Evolutionary conservation across 768 basidiomycete species (phyloP), one percentile per base, ranked within the genome.

Genomic region (Auricularia heimuer): DNA sequence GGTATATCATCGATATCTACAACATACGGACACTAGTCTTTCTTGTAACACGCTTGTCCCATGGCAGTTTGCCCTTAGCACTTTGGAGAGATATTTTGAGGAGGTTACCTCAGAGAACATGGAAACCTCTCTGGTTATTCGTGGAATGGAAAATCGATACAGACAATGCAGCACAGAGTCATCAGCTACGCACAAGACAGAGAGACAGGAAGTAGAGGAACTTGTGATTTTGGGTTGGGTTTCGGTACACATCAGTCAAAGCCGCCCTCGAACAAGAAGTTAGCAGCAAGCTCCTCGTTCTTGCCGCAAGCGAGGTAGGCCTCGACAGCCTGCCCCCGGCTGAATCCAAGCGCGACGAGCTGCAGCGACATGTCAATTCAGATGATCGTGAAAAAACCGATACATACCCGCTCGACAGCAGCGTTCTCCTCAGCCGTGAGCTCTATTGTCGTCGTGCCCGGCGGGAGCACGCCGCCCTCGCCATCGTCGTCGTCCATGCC

Each of bases 281-380:
- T 97, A 14, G 96, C 97, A 8, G 97, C 94, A 21, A 95, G 77
- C 72, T 98, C 94, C 77, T 98, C 97, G 72, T 98, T 94, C 82
- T 92, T 94, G 74, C 94, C 97, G 75, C 95, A 98, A 1, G 88
- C 90, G 72, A 96, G 84, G 76, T 91, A 99, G 1, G 97, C 97
- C 75, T 98, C 85, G 42, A 95, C 77, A n/a, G 82, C 96, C 0
- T 79, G 78, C 54, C 94, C 81, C 47, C 92, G 83, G 18, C 90
- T 75, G 75, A 99, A 98, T 0, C 97, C 96, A 58, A 98, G 84
- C 1, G 78, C 87, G 76, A 92, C 85, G 67, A 97, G 79, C 95
- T 97, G 68, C 2, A 39, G 18, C 11, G 44, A 29, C 29, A 29
- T 29, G 29, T 29, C 29, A 29, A 29, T 45, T 45, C 44, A 10